Conservation (phyloP, 208 protist genomes). For the Crithidia mellificae region DNA sequence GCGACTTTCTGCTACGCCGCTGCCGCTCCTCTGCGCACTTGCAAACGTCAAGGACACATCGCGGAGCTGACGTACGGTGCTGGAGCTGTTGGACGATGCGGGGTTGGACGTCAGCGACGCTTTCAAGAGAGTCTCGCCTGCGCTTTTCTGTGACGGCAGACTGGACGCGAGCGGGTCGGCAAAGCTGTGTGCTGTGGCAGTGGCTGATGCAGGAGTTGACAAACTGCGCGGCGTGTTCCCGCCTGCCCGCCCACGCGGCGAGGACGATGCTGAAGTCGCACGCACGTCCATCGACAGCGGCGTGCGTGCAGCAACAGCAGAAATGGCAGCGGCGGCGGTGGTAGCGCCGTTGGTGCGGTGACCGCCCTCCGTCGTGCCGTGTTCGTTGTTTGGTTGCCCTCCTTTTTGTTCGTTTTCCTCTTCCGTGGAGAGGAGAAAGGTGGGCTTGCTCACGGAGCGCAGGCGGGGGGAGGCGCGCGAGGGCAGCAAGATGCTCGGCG, state of each 20-base stretch:
- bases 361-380: too few species aligned
- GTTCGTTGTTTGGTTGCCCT: too few species aligned
- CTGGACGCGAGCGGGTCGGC: background rate
- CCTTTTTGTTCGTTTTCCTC: background rate
- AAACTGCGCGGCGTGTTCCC: background rate
- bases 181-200: background rate
- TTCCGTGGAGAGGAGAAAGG: background rate
- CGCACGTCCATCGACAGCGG: background rate
- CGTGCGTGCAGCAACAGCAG: background rate
- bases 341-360: too few species aligned
- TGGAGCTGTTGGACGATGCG: background rate
- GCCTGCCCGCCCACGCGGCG: background rate
- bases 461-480: background rate
- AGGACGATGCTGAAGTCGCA: background rate
- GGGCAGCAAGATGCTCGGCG: background rate
- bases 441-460: background rate
- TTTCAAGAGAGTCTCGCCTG: too few species aligned
- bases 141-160: too few species aligned
- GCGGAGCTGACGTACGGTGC: constrained; percentile 9
- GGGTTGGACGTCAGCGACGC: background rate
- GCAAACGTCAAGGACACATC: background rate
- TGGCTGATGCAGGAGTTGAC: background rate
- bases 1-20: too few species aligned
- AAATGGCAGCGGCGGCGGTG: too few species aligned
- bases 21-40: too few species aligned